A percentile compares a stretch with the other conserved stretches of the same genome.
phyloP scores from a whole-genome alignment of 108 stramenopile genomes.

The Conticribra guillardii region DNA sequence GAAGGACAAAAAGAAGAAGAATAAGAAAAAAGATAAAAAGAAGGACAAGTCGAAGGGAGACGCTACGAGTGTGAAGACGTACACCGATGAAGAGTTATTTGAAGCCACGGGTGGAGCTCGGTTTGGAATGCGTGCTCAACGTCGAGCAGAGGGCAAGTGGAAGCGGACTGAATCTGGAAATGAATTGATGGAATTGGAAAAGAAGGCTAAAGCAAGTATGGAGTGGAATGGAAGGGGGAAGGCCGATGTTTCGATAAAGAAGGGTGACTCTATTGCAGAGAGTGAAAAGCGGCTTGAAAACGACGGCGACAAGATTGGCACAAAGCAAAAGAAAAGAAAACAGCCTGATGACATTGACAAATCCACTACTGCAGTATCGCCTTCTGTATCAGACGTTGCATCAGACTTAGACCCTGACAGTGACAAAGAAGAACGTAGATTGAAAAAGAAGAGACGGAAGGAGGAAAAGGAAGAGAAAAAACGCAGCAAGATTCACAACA shows the following conservation, averaged over 20 bases:
- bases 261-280: constrained; percentile 8
- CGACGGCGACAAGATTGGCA: no score
- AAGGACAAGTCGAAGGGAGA: constrained; percentile 43
- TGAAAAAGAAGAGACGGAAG: constrained; percentile 45
- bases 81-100: constrained; percentile 90
- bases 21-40: constrained; percentile 36
- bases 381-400: background rate
- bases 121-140: constrained; percentile 81
- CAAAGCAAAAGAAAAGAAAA: no score
- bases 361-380: no score
- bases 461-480: constrained; percentile 45
- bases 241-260: constrained; percentile 45
- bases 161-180: constrained; percentile 69
- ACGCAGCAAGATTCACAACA: constrained; percentile 14
- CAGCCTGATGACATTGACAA: no score
- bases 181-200: constrained; percentile 46
- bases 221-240: constrained; percentile 82
- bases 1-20: constrained; percentile 45
- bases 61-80: constrained; percentile 32
- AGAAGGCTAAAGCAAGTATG: constrained; percentile 49
- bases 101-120: constrained; percentile 84
- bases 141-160: constrained; percentile 82
- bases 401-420: constrained; percentile 10
- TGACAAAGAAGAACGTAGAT: constrained; percentile 39
- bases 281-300: constrained; percentile 1